phyloP scores from a whole-genome alignment of 305 asterid species.

The Solanum hybrid region DNA sequence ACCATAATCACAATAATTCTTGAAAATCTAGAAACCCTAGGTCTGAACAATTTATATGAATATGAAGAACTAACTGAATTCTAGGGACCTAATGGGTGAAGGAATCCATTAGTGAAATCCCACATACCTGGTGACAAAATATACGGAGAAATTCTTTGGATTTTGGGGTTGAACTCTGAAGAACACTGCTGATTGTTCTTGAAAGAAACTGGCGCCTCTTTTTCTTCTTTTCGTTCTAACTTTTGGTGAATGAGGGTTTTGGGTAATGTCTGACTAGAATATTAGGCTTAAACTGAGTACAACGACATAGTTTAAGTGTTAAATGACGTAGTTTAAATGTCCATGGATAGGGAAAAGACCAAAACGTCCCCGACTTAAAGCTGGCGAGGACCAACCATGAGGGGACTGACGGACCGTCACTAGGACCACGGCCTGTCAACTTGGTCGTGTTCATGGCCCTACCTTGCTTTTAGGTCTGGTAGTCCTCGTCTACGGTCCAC shows the following conservation, averaged over 20 bases:
- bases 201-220: background rate
- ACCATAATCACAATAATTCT: background rate
- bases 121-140: background rate
- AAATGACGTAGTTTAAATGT: no score
- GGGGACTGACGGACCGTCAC: background rate
- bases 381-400: background rate
- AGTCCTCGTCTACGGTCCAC: accelerated
- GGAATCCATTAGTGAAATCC: background rate
- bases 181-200: background rate
- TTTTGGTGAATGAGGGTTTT: background rate
- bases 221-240: background rate
- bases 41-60: background rate
- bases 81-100: background rate
- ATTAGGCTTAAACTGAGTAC: background rate
- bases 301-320: background rate
- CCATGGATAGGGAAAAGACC: background rate
- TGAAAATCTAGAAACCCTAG: background rate
- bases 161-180: background rate
- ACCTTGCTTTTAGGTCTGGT: background rate
- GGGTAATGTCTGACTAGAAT: background rate
- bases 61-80: background rate
- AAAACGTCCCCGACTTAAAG: background rate
- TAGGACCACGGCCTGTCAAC: background rate
- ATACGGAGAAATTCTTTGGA: background rate
- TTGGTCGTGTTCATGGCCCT: background rate